phyloP scores from a whole-genome alignment of 192 early-diverging fungal genomes.

The Linnemannia zychae region DNA sequence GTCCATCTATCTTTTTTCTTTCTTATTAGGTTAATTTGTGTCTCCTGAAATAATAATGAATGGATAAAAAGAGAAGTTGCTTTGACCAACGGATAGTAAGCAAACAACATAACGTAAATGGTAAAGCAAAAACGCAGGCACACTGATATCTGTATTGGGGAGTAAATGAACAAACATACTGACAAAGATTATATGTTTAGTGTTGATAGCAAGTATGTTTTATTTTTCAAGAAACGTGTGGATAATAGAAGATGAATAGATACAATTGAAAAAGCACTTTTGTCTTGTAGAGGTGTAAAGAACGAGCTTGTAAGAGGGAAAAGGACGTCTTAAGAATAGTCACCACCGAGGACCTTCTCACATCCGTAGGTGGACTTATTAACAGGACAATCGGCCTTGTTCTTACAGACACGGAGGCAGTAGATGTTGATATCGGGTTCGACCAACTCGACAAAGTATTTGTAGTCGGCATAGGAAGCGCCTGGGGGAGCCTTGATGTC shows the following conservation, averaged over 20 bases:
- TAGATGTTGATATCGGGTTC: constrained; percentile 60
- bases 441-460: constrained; percentile 51
- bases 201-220: too few species aligned
- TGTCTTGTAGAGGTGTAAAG: background rate
- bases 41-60: background rate
- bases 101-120: too few species aligned
- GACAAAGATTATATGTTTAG: too few species aligned
- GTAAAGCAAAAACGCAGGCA: too few species aligned
- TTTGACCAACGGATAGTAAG: too few species aligned
- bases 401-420: constrained; percentile 62
- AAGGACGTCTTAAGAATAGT: constrained; percentile 22
- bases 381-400: constrained; percentile 29
- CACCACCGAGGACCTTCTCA: constrained; percentile 20
- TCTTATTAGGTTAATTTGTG: background rate
- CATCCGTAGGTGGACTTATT: constrained; percentile 40
- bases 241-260: too few species aligned
- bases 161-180: too few species aligned
- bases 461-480: constrained; percentile 45
- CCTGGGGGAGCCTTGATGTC: constrained; percentile 44
- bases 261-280: too few species aligned
- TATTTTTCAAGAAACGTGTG: too few species aligned
- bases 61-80: background rate
- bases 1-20: background rate
- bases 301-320: too few species aligned
- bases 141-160: too few species aligned